phyloP scores from a whole-genome alignment of 1,284 basidiomycete genomes.

The Trichosporon sp. region DNA sequence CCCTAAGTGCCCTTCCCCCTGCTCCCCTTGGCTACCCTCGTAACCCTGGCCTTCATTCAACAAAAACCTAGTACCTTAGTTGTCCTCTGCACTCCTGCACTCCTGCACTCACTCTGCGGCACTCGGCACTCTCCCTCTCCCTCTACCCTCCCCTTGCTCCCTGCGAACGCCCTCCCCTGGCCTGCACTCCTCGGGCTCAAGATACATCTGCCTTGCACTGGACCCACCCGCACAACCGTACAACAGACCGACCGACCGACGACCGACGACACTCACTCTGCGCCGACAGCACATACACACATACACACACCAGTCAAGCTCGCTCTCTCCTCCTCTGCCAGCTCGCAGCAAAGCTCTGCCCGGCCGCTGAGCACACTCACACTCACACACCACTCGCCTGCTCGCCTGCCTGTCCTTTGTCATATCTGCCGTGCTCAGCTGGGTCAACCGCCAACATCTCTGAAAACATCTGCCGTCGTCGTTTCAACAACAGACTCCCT shows the following conservation, averaged over 20 bases:
- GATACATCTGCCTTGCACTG: background rate
- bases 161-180: background rate
- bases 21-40: background rate
- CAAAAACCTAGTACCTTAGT: slow-evolving; percentile 1
- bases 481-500: background rate
- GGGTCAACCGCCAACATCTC: background rate
- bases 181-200: background rate
- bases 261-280: background rate
- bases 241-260: background rate
- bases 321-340: background rate
- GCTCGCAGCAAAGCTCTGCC: background rate
- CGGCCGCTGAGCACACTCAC: no score
- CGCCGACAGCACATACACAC: no score
- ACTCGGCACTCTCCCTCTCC: no score
- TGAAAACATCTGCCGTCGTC: background rate
- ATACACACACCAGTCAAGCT: background rate
- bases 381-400: no score
- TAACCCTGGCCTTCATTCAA: background rate
- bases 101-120: background rate
- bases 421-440: no score
- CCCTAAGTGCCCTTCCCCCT: background rate
- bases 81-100: background rate
- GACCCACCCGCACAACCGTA: background rate
- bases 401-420: no score
- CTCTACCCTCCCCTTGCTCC: no score